Conservation (phyloP, 805 yeast genomes). For the Cyberlindnera japonica region DNA sequence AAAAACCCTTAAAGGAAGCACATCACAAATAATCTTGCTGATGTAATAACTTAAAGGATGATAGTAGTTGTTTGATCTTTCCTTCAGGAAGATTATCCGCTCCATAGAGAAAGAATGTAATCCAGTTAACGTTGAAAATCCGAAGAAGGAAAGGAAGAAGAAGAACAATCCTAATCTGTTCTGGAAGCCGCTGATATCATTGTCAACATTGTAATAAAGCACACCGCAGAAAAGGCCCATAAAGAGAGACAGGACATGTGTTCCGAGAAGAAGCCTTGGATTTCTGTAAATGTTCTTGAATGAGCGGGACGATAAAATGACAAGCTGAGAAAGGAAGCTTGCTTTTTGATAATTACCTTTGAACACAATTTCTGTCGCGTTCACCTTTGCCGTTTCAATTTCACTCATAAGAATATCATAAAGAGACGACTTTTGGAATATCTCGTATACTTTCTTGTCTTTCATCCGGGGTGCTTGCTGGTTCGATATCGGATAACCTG, state of each 20-base stretch:
- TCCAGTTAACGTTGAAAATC: conserved; percentile 91
- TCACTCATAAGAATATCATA: conserved; percentile 31
- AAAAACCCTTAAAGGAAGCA: conserved; percentile 85
- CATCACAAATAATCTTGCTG: conserved; percentile 85
- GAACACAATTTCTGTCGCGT: conserved; percentile 21
- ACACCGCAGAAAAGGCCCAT: conserved; percentile 85
- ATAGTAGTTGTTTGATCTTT: conserved; percentile 92
- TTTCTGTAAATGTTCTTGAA: conserved; percentile 91
- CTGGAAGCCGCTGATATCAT: conserved; percentile 95
- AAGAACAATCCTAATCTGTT: conserved; percentile 92
- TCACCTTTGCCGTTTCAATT: conserved; percentile 27
- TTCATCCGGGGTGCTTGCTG: conserved; percentile 4
- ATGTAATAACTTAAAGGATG: conserved; percentile 80
- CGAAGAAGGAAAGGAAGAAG: conserved; percentile 86
- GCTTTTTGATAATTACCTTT: conserved; percentile 40
- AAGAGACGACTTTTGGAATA: conserved; percentile 32
- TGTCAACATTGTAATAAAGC: conserved; percentile 74
- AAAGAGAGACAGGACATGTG: conserved; percentile 70
- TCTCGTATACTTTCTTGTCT: conserved; percentile 25
- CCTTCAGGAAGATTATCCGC: conserved; percentile 84
- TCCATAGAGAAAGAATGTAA: conserved; percentile 85
- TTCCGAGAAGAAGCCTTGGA: conserved; percentile 83
- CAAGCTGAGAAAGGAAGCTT: conserved; percentile 56
- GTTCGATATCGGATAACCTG: conserved; percentile 18
- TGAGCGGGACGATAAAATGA: conserved; percentile 78